A percentile compares a stretch with the other conserved stretches of the same genome.
Evolutionary conservation across 2,329 filamentous ascomycete species (phyloP).

Genomic region (Myriosclerotinia curreyana): DNA sequence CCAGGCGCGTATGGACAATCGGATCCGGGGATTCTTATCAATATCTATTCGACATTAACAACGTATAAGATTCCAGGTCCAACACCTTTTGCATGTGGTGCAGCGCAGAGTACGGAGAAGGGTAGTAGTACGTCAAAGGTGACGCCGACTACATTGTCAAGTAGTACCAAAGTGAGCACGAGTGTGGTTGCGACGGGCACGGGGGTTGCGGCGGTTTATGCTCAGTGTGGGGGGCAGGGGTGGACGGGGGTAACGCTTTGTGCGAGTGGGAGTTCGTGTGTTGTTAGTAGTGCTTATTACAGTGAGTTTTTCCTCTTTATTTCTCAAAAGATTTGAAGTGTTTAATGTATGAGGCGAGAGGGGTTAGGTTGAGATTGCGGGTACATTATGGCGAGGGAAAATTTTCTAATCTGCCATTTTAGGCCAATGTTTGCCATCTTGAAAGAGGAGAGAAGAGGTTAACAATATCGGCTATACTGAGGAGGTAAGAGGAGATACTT

Average conservation of each 20-base stretch:
- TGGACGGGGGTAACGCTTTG: constrained; percentile 14
- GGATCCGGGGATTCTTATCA: constrained; percentile 50
- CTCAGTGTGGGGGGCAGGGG: background rate
- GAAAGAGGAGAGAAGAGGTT: background rate
- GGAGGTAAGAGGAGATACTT: background rate
- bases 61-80: constrained; percentile 45
- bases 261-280: constrained; percentile 23
- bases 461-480: background rate
- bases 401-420: background rate
- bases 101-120: background rate
- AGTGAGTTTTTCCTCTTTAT: constrained; percentile 13
- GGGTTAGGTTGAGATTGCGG: background rate
- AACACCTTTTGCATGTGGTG: constrained; percentile 33
- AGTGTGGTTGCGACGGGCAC: background rate
- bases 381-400: too few species aligned
- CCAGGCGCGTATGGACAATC: constrained; percentile 37
- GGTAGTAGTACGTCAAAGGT: background rate
- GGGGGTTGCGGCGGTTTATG: background rate
- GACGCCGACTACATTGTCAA: background rate
- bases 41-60: constrained; percentile 44
- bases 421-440: constrained; percentile 13
- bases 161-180: background rate
- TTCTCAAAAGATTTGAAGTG: fast-evolving
- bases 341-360: too few species aligned
- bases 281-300: constrained; percentile 25